Evolutionary conservation across 176 grass and related monocot genomes (phyloP), one percentile per base, ranked within the genome.

Genomic region (Rhynchospora tenuis): DNA sequence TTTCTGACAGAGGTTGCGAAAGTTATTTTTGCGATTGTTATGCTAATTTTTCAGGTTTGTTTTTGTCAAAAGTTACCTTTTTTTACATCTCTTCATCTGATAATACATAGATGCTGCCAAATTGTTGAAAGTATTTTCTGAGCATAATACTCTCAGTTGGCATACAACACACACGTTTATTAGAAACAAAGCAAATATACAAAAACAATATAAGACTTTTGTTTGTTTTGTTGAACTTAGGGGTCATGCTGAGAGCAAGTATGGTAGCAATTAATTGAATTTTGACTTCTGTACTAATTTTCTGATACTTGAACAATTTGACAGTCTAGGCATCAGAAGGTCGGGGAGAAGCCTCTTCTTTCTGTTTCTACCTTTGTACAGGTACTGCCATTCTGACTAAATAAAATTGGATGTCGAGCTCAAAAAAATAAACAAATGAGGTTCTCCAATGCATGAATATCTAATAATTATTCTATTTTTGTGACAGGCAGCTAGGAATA

Each of bases 311-410:
- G 55, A 47, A 59, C 3, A 85, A 42, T 92, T 90, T 91, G 50
- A 82, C 85, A 99, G 96, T 83, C 93, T 86, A 91, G 92, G 88
- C 92, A 89, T 74, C 96, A 95, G 74, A 99, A 99, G 80, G 93
- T 95, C 73, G 96, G 96, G 50, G 96, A 99, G 80, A 99, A 99
- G 85, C 83, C 93, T 23, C 88, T 95, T 83, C 87, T 99, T 62
- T 99, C 96, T 66, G 45, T 99, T 99, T 93, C 96, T 17, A 95
- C 96, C 62, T 93, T 99, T 91, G 83, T 89, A 66, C 96, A 99
- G 96, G 96, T 95, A 83, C 68, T 89, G 45, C 28, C 15, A 45
- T 82, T 73, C 27, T 85, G 81, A 72, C 44, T 65, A 75, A 75
- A 19, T 86, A 14, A 42, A 84, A 26, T 66, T 60, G 59, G 13